Percentiles rank a stretch among this genome's conserved stretches.
Evolutionary conservation across 2,329 filamentous ascomycete genomes (phyloP).

Genomic region (Penicillium sp.): DNA sequence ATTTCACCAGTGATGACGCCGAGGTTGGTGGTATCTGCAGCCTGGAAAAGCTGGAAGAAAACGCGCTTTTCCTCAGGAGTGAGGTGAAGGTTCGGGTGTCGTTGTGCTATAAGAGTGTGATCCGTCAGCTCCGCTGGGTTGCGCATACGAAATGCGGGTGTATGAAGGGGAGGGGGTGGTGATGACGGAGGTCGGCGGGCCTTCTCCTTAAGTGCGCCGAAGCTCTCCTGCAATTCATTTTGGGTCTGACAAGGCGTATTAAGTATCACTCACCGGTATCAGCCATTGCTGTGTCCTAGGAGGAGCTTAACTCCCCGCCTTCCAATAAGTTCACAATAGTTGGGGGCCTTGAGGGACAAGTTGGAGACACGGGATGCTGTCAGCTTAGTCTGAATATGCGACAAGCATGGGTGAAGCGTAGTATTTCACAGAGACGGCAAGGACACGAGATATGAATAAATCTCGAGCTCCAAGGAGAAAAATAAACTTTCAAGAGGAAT

Average conservation of each 20-base stretch:
- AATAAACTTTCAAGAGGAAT: slow-evolving; percentile 12
- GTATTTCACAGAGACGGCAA: slow-evolving; percentile 12
- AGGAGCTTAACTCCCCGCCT: slow-evolving; percentile 32
- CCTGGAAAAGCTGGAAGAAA: slow-evolving; percentile 89
- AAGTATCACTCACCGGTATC: slow-evolving; percentile 32
- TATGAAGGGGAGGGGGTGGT: slow-evolving; percentile 12
- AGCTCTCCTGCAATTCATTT: slow-evolving; percentile 5
- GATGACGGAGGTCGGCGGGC: slow-evolving; percentile 21
- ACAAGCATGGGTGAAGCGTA: slow-evolving; percentile 32
- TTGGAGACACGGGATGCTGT: slow-evolving; percentile 23
- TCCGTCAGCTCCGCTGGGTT: slow-evolving; percentile 29
- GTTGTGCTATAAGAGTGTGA: slow-evolving; percentile 27
- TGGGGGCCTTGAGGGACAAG: slow-evolving; percentile 20
- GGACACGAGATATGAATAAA: slow-evolving; percentile 1
- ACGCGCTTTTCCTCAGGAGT: slow-evolving; percentile 88
- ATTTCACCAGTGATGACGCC: slow-evolving; percentile 95
- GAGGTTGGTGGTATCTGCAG: slow-evolving; percentile 86
- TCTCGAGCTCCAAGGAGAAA: slow-evolving; percentile 3
- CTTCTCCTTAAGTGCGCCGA: slow-evolving; percentile 28
- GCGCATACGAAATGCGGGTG: background rate
- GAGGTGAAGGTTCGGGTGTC: slow-evolving; percentile 73
- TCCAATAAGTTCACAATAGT: slow-evolving; percentile 22
- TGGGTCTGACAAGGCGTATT: background rate
- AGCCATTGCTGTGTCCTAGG: slow-evolving; percentile 34
- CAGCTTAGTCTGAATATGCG: slow-evolving; percentile 25